phyloP scores from a whole-genome alignment of 2,329 filamentous ascomycete genomes.

The Aspergillus japonicus region DNA sequence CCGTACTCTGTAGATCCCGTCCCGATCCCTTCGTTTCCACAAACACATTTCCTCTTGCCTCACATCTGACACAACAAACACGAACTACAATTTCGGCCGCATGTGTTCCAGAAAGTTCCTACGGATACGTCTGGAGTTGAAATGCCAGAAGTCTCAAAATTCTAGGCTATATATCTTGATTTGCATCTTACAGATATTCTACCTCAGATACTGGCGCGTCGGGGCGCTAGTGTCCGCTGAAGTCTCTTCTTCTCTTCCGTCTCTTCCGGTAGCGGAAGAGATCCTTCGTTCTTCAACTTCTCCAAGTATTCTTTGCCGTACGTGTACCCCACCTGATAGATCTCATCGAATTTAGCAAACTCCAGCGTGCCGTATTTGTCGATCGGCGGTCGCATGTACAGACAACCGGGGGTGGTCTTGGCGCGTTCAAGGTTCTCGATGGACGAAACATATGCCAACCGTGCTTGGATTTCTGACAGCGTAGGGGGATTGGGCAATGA shows the following conservation, averaged over 20 bases:
- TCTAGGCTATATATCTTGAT: too few relatives aligned
- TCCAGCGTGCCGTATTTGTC: constrained; percentile 92
- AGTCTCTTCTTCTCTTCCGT: constrained; percentile 74
- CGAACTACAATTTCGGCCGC: too few relatives aligned
- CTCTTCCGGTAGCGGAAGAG: constrained; percentile 68
- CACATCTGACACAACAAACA: too few relatives aligned
- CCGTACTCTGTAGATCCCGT: too few relatives aligned
- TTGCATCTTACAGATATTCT: too few relatives aligned
- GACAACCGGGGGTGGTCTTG: constrained; percentile 83
- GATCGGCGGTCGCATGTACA: constrained; percentile 95
- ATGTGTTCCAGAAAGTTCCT: too few relatives aligned
- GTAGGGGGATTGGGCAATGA: constrained; percentile 87
- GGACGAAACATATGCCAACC: constrained; percentile 90
- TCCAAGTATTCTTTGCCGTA: constrained; percentile 80
- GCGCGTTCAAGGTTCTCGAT: constrained; percentile 92
- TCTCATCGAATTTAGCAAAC: constrained; percentile 97
- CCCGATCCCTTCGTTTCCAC: too few relatives aligned
- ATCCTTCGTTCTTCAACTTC: constrained; percentile 73
- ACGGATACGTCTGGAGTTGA: too few relatives aligned
- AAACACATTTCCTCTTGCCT: too few relatives aligned
- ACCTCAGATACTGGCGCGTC: constrained; percentile 67
- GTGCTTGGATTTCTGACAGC: constrained; percentile 89
- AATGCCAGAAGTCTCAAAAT: too few relatives aligned
- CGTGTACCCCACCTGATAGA: constrained; percentile 83
- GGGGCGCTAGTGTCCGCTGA: constrained; percentile 74